phyloP scores from a whole-genome alignment of 208 protist genomes.

The Crithidia thermophila region DNA sequence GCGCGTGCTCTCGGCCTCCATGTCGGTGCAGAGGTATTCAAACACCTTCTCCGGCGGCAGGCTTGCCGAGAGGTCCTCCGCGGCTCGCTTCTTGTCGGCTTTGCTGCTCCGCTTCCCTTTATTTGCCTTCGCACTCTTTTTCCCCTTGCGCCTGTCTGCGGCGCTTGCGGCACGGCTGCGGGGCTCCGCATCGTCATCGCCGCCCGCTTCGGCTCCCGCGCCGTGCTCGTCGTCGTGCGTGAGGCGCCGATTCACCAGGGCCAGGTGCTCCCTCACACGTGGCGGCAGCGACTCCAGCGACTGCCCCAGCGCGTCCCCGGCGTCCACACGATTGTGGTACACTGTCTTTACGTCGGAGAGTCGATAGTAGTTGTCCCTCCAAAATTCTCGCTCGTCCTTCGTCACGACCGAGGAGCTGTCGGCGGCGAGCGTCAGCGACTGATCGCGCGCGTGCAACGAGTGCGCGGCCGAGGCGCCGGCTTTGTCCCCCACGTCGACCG shows the following conservation, averaged over 20 bases:
- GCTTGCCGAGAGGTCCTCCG: constrained; percentile 3
- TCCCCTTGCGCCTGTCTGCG: constrained; percentile 16
- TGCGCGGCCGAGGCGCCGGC: background rate
- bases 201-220: constrained; percentile 2
- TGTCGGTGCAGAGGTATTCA: constrained; percentile 82
- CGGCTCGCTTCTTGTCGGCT: constrained; percentile 12
- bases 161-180: background rate
- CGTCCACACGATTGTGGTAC: constrained; percentile 77
- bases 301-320: constrained; percentile 40
- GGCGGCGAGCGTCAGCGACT: constrained; percentile 13
- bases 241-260: constrained; percentile 35
- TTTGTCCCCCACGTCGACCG: constrained; percentile 7
- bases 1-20: constrained; percentile 64
- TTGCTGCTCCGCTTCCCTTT: constrained; percentile 18
- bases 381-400: constrained; percentile 81
- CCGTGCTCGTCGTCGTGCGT: constrained; percentile 10
- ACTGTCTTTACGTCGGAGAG: constrained; percentile 63
- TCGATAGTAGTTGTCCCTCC: constrained; percentile 76
- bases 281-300: constrained; percentile 32
- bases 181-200: background rate
- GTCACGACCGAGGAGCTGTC: constrained; percentile 43
- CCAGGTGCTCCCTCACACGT: constrained; percentile 48
- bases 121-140: constrained; percentile 28
- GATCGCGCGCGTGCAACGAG: constrained; percentile 10
- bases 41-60: constrained; percentile 78